Conservation (phyloP, 164 flowering plant genomes). For the Aristolochia californica region DNA sequence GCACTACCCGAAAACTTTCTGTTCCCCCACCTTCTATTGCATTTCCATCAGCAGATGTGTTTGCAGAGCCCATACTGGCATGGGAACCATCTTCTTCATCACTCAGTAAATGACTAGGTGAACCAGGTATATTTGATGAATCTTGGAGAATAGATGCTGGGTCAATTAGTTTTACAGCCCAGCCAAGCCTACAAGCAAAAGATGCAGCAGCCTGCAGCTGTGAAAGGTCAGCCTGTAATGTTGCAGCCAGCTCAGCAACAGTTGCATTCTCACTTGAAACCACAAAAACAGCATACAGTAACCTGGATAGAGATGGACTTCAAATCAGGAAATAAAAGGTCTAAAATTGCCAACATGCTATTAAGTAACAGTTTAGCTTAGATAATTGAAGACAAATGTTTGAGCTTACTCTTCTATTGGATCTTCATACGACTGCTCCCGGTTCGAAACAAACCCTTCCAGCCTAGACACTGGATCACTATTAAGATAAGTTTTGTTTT, state of each 20-base stretch:
- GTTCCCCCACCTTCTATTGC: slow-evolving; percentile 37
- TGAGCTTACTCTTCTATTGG: slow-evolving; percentile 93
- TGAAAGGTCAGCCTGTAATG: slow-evolving; percentile 88
- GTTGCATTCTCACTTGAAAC: slow-evolving; percentile 98
- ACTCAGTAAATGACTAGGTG: slow-evolving; percentile 36
- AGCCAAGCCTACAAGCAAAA: slow-evolving; percentile 91
- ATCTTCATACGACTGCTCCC: slow-evolving; percentile 98
- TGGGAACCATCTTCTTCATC: slow-evolving; percentile 74
- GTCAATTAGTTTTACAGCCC: slow-evolving; percentile 92
- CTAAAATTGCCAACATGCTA: neutral
- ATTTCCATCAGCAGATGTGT: slow-evolving; percentile 39
- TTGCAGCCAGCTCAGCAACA: slow-evolving; percentile 90
- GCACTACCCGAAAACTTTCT: slow-evolving; percentile 29
- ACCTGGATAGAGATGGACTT: slow-evolving; percentile 37
- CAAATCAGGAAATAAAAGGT: slow-evolving; percentile 6
- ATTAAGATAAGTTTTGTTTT: too few species aligned
- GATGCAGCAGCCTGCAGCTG: slow-evolving; percentile 99
- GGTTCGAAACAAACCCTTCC: slow-evolving; percentile 96
- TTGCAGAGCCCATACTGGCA: slow-evolving; percentile 45
- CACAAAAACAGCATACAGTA: slow-evolving; percentile 97
- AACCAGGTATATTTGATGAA: slow-evolving; percentile 32
- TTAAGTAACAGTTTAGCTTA: too few species aligned
- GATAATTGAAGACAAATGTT: neutral
- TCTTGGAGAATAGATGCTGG: slow-evolving; percentile 86
- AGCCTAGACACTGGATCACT: slow-evolving; percentile 84